Evolutionary conservation across 345 rosid genomes (phyloP).

Genomic region (Draba incana): DNA sequence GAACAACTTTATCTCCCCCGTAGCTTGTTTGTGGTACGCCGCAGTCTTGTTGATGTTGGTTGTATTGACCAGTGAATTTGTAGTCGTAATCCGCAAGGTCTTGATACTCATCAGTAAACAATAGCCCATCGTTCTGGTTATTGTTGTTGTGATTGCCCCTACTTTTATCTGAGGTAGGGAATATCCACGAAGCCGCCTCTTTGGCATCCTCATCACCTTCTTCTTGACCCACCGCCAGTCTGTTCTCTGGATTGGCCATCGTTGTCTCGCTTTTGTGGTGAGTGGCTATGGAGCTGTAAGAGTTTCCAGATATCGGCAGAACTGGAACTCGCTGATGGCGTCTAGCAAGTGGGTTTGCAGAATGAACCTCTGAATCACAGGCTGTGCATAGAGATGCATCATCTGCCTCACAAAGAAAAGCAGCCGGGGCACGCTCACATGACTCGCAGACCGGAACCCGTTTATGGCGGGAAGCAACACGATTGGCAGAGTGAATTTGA

Average conservation of each 20-base stretch:
- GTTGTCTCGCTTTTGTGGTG: slow-evolving; percentile 37
- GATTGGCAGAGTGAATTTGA: slow-evolving; percentile 76
- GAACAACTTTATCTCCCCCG: slow-evolving; percentile 74
- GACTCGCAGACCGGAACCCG: slow-evolving; percentile 82
- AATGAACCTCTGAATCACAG: slow-evolving; percentile 86
- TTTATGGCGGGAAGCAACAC: slow-evolving; percentile 89
- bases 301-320: slow-evolving; percentile 59
- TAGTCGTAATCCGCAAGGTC: slow-evolving; percentile 69
- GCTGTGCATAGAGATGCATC: slow-evolving; percentile 80
- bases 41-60: slow-evolving; percentile 43
- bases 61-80: slow-evolving; percentile 50
- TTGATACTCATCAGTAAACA: slow-evolving; percentile 64
- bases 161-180: slow-evolving; percentile 55
- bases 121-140: slow-evolving; percentile 46
- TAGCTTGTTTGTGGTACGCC: slow-evolving; percentile 49
- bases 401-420: slow-evolving; percentile 84
- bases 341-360: slow-evolving; percentile 89
- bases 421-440: slow-evolving; percentile 87
- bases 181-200: slow-evolving; percentile 75
- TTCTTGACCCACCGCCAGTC: slow-evolving; percentile 42
- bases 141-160: slow-evolving; percentile 38
- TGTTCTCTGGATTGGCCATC: slow-evolving; percentile 27
- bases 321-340: slow-evolving; percentile 90
- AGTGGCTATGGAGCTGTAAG: slow-evolving; percentile 31
- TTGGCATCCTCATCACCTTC: slow-evolving; percentile 64